Conservation (phyloP, 176 grass and related monocot species). For the Cocos nucifera region DNA sequence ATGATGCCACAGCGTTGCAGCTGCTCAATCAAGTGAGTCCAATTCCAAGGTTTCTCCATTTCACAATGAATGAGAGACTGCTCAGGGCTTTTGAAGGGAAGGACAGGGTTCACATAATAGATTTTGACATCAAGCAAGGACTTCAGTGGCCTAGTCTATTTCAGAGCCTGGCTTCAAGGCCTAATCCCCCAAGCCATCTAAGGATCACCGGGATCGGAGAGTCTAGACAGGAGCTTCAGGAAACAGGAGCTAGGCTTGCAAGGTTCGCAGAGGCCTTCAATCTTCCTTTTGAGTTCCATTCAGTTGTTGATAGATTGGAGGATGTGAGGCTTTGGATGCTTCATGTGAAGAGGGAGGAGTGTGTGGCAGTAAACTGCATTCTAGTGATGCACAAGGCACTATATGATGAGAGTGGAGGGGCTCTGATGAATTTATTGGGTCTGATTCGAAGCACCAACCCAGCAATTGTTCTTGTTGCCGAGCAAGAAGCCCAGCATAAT, state of each 20-base stretch:
- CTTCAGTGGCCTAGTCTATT: slow-evolving; percentile 88
- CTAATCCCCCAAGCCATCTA: slow-evolving; percentile 47
- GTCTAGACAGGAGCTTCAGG: slow-evolving; percentile 70
- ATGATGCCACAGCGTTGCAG: slow-evolving; percentile 51
- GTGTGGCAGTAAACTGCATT: slow-evolving; percentile 73
- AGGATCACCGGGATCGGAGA: slow-evolving; percentile 85
- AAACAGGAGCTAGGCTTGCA: slow-evolving; percentile 46
- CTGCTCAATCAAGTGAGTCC: slow-evolving; percentile 65
- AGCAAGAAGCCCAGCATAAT: slow-evolving; percentile 62
- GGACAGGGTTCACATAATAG: slow-evolving; percentile 90
- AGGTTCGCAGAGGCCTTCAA: slow-evolving; percentile 46
- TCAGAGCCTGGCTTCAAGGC: slow-evolving; percentile 61
- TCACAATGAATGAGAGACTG: slow-evolving; percentile 72
- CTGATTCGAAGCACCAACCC: slow-evolving; percentile 60
- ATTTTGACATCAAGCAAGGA: slow-evolving; percentile 97
- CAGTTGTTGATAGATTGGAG: slow-evolving; percentile 79
- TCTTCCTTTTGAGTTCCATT: slow-evolving; percentile 80
- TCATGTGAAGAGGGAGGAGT: slow-evolving; percentile 90
- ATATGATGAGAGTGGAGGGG: slow-evolving; percentile 40
- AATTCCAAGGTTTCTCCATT: slow-evolving; percentile 78
- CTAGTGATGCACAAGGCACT: slow-evolving; percentile 66
- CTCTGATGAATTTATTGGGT: slow-evolving; percentile 54
- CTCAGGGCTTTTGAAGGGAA: slow-evolving; percentile 73
- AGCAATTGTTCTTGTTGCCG: slow-evolving; percentile 53
- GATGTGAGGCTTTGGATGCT: slow-evolving; percentile 99